phyloP scores from a whole-genome alignment of 2,329 filamentous ascomycete species.

The Neopestalotiopsis clavispora region DNA sequence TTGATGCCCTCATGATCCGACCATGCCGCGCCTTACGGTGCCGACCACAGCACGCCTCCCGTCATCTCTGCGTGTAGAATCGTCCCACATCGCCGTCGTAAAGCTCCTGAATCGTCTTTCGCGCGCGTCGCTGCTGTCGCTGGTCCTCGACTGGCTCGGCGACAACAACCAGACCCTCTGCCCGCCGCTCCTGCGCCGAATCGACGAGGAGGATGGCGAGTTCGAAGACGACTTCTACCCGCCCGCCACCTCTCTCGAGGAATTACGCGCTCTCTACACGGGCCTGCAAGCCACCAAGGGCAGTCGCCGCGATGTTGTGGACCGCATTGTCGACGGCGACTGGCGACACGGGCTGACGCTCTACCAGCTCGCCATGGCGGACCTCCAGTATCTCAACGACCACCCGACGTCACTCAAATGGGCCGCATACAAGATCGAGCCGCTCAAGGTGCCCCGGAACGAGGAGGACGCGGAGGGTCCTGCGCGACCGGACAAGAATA shows the following conservation, averaged over 20 bases:
- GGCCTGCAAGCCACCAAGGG: constrained; percentile 64
- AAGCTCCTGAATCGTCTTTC: constrained; percentile 74
- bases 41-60: constrained; percentile 75
- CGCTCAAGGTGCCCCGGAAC: constrained; percentile 46
- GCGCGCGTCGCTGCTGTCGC: constrained; percentile 71
- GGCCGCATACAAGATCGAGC: constrained; percentile 65
- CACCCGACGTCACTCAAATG: constrained; percentile 68
- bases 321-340: constrained; percentile 69
- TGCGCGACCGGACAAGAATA: constrained; percentile 48
- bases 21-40: constrained; percentile 64
- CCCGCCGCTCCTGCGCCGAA: constrained; percentile 58
- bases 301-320: constrained; percentile 66
- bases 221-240: constrained; percentile 72
- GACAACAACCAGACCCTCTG: constrained; percentile 65
- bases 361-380: constrained; percentile 72
- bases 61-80: constrained; percentile 71
- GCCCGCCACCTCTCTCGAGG: constrained; percentile 66
- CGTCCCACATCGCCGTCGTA: constrained; percentile 66
- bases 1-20: not conserved
- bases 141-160: constrained; percentile 80
- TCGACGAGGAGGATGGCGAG: constrained; percentile 58
- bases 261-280: constrained; percentile 69
- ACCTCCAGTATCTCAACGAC: constrained; percentile 69
- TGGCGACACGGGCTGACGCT: constrained; percentile 69
- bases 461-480: constrained; percentile 44